These are phyloP conservation scores for Hypoxylon sp. DNA, from an alignment of 2,329 filamentous ascomycete species.

Conservation along the genomic window DNA sequence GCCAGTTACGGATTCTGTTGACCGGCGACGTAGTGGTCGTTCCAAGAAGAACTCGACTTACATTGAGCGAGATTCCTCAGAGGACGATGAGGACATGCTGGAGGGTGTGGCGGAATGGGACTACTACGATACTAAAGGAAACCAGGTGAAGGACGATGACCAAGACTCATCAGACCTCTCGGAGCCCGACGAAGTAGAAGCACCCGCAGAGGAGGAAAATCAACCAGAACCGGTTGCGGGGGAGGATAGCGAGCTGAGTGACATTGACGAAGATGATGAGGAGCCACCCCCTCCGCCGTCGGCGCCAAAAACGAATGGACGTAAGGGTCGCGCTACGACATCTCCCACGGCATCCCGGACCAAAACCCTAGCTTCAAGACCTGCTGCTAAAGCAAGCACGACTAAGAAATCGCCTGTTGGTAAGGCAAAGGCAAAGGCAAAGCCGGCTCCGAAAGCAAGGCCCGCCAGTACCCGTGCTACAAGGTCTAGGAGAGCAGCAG, in stretches of 20 bases:
- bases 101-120: slow-evolving; percentile 68
- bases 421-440: slow-evolving; percentile 33
- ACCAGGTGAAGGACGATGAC: slow-evolving; percentile 42
- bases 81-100: slow-evolving; percentile 69
- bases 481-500: slow-evolving; percentile 36
- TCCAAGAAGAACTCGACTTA: slow-evolving; percentile 59
- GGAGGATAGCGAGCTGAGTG: slow-evolving; percentile 37
- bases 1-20: slow-evolving; percentile 48
- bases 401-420: slow-evolving; percentile 39
- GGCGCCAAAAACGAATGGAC: slow-evolving; percentile 40
- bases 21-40: slow-evolving; percentile 66
- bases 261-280: slow-evolving; percentile 36
- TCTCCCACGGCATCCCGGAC: slow-evolving; percentile 28
- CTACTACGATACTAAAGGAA: slow-evolving; percentile 55
- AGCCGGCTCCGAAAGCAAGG: slow-evolving; percentile 36
- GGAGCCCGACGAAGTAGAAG: slow-evolving; percentile 41
- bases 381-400: slow-evolving; percentile 37
- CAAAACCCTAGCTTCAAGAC: slow-evolving; percentile 41
- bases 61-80: slow-evolving; percentile 64
- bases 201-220: slow-evolving; percentile 10
- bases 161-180: slow-evolving; percentile 40
- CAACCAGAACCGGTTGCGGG: slow-evolving; percentile 27
- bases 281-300: slow-evolving; percentile 31
- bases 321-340: slow-evolving; percentile 39
- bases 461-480: slow-evolving; percentile 41